These are phyloP conservation scores for Aspergillus indologenus DNA, from an alignment of 495 filamentous ascomycete species.

Conservation along the genomic window DNA sequence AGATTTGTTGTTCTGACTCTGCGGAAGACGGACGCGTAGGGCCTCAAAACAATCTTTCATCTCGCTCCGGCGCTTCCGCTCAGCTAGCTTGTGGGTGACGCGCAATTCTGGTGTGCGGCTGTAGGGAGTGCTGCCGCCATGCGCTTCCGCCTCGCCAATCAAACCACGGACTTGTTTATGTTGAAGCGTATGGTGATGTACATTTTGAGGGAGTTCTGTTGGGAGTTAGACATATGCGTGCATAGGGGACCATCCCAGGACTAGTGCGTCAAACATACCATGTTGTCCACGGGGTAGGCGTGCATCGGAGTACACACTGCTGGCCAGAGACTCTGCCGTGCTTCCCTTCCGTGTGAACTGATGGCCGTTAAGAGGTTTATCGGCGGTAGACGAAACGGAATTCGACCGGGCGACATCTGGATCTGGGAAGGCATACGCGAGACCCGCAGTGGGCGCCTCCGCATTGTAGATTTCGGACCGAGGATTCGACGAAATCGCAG, in stretches of 20 bases:
- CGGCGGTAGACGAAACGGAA: conserved; percentile 54
- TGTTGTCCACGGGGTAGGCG: conserved; percentile 70
- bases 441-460: conserved; percentile 75
- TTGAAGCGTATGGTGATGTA: conserved; percentile 75
- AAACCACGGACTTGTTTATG: conserved; percentile 67
- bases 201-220: conserved; percentile 44
- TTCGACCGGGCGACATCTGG: conserved; percentile 60
- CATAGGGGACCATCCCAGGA: background rate
- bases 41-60: conserved; percentile 98
- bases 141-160: conserved; percentile 56
- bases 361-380: conserved; percentile 33
- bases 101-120: conserved; percentile 93
- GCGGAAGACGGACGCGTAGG: conserved; percentile 75
- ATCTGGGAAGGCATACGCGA: conserved; percentile 80
- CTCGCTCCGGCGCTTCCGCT: conserved; percentile 91
- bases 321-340: conserved; percentile 67
- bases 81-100: conserved; percentile 92
- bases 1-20: conserved; percentile 85
- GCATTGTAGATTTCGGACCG: conserved; percentile 76
- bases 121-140: conserved; percentile 67
- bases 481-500: conserved; percentile 72
- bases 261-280: conserved; percentile 31
- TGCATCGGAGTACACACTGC: conserved; percentile 71
- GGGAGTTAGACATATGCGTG: conserved; percentile 10
- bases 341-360: conserved; percentile 66